These are phyloP conservation scores for Silene noctiflora DNA, from an alignment of 179 eudicot genomes.

Conservation along the genomic window DNA sequence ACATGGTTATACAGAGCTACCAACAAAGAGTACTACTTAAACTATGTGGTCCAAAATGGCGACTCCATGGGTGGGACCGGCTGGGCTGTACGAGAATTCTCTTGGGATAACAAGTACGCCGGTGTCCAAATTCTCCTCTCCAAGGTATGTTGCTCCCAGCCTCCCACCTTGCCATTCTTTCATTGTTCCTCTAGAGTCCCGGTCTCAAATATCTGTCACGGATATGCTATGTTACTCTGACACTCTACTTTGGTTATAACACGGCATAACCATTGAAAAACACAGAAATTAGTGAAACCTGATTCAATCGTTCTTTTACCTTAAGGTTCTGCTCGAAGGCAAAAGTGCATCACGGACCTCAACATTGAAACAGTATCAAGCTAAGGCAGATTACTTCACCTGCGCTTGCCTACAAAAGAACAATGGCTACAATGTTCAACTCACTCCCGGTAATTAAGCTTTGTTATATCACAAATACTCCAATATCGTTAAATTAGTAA, in stretches of 20 bases:
- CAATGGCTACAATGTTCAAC: slow-evolving; percentile 57
- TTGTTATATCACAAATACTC: neutral
- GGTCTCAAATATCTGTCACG: neutral
- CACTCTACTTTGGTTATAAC: neutral
- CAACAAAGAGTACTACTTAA: slow-evolving; percentile 57
- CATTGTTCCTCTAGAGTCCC: neutral
- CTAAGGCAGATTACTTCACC: slow-evolving; percentile 79
- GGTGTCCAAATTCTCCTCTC: slow-evolving; percentile 79
- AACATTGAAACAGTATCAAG: slow-evolving; percentile 64
- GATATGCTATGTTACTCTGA: neutral
- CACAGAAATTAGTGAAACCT: neutral
- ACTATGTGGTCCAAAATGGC: slow-evolving; percentile 61
- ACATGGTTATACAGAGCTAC: slow-evolving; percentile 85
- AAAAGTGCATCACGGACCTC: slow-evolving; percentile 53
- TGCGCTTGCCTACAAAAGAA: slow-evolving; percentile 87
- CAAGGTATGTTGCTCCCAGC: slow-evolving; percentile 40
- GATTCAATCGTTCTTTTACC: neutral
- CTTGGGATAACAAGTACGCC: slow-evolving; percentile 95
- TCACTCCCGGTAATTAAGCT: slow-evolving; percentile 66
- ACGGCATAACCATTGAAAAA: no score
- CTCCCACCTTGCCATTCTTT: no score
- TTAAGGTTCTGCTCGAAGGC: slow-evolving; percentile 64
- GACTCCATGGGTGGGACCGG: slow-evolving; percentile 90
- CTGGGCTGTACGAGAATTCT: slow-evolving; percentile 80
- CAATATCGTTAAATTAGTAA: no score